Evolutionary conservation across 306 rosid species (phyloP).

Genomic region (Dalbergia cochinchinensis): DNA sequence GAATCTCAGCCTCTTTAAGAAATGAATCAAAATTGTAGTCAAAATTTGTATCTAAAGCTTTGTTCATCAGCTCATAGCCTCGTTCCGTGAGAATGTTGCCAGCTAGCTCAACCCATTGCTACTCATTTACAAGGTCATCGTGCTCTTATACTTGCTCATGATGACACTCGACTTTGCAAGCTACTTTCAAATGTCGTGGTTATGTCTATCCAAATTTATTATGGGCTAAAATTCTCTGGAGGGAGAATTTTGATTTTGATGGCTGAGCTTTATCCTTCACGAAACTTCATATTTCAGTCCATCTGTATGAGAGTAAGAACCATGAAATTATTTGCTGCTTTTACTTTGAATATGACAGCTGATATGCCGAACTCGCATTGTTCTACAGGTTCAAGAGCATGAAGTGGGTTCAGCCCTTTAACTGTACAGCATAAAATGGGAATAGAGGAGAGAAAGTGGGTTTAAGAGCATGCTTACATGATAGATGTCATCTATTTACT

Average conservation of each 20-base stretch:
- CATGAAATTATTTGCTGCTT: too few species aligned
- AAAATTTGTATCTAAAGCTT: conserved; percentile 23
- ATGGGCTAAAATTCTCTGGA: not conserved
- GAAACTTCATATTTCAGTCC: too few species aligned
- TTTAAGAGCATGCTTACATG: not conserved
- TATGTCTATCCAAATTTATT: not conserved
- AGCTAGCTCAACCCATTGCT: conserved; percentile 7
- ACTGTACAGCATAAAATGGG: not conserved
- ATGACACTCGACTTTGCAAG: not conserved
- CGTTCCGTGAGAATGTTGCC: not conserved
- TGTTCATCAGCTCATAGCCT: not conserved
- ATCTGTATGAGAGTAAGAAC: not conserved
- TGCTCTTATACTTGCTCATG: not conserved
- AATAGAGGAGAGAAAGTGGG: not conserved
- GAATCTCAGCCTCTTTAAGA: not conserved
- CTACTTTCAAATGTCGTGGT: not conserved
- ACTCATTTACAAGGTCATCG: conserved; percentile 7
- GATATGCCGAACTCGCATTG: not conserved
- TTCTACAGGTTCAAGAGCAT: not conserved
- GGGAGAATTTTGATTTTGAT: too few species aligned
- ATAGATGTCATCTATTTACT: not conserved
- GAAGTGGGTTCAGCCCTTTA: not conserved
- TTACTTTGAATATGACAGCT: too few species aligned
- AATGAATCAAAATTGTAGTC: not conserved
- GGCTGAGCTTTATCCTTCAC: too few species aligned